Conservation (phyloP, 345 rosid genomes). For the Boechera divaricarpa region DNA sequence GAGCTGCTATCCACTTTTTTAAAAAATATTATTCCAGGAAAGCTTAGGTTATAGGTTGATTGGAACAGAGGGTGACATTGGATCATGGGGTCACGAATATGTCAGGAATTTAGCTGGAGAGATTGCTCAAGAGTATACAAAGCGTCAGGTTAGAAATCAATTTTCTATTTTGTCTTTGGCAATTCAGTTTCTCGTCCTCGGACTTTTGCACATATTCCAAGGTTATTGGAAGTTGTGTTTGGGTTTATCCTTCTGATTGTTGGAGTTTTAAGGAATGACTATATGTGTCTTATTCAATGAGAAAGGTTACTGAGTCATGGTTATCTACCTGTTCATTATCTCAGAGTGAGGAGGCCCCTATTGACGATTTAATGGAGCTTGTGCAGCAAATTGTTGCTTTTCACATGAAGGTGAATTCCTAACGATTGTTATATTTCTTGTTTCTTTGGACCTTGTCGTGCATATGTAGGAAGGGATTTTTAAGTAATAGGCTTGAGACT, state of each 20-base stretch:
- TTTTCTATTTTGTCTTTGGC: slow-evolving; percentile 5
- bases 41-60: slow-evolving; percentile 80
- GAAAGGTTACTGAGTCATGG: slow-evolving; percentile 22
- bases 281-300: slow-evolving; percentile 19
- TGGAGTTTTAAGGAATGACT: slow-evolving; percentile 28
- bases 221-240: slow-evolving; percentile 18
- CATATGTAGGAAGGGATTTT: not conserved
- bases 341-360: slow-evolving; percentile 68
- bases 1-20: slow-evolving; percentile 13
- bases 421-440: not conserved
- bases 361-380: slow-evolving; percentile 79
- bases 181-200: not conserved
- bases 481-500: not conserved
- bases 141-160: slow-evolving; percentile 65
- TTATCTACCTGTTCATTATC: slow-evolving; percentile 25
- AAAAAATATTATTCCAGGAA: slow-evolving; percentile 56
- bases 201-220: slow-evolving; percentile 2
- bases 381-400: slow-evolving; percentile 89
- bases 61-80: slow-evolving; percentile 92
- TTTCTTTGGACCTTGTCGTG: not conserved
- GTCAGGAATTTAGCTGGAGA: slow-evolving; percentile 97
- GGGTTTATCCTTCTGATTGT: slow-evolving; percentile 12
- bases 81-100: slow-evolving; percentile 98
- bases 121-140: slow-evolving; percentile 75
- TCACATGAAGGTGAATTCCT: slow-evolving; percentile 77